A percentile compares a stretch with the other conserved stretches of the same genome.
phyloP scores from a whole-genome alignment of 257 asterid species.

The Plantago major region DNA sequence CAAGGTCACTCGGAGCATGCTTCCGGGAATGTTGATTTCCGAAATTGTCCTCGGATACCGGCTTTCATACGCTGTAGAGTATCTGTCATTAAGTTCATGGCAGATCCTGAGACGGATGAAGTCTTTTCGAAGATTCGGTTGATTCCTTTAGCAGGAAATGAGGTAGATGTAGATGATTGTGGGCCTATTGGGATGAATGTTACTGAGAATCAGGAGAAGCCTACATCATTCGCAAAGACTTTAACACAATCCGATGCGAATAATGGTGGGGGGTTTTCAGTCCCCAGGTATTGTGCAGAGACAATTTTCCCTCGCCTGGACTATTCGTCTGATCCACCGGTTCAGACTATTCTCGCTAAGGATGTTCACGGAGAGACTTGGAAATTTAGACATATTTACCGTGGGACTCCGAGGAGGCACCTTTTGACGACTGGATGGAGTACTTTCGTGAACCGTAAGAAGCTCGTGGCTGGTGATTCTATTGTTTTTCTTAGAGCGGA shows the following conservation, averaged over 20 bases:
- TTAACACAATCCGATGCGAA: constrained; percentile 63
- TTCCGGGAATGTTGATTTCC: constrained; percentile 51
- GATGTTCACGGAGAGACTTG: constrained; percentile 93
- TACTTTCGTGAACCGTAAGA: constrained; percentile 85
- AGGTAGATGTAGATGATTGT: constrained; percentile 33
- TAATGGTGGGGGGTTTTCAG: constrained; percentile 66
- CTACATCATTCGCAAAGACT: constrained; percentile 52
- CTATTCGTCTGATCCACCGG: constrained; percentile 54
- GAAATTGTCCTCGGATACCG: constrained; percentile 43
- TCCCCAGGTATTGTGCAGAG: constrained; percentile 69
- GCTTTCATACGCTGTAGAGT: constrained; percentile 56
- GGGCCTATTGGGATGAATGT: constrained; percentile 26
- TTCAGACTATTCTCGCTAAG: constrained; percentile 64
- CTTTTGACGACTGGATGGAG: constrained; percentile 97
- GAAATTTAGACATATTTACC: constrained; percentile 86
- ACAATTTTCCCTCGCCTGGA: constrained; percentile 60
- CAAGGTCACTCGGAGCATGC: constrained; percentile 92
- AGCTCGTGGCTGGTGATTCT: constrained; percentile 92
- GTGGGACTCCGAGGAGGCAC: constrained; percentile 96
- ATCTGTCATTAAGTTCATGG: constrained; percentile 58
- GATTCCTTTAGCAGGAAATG: constrained; percentile 34
- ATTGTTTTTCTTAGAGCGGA: constrained; percentile 80
- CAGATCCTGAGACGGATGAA: constrained; percentile 80
- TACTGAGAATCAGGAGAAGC: constrained; percentile 44
- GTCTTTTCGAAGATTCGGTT: constrained; percentile 45